Percentiles rank a stretch among this genome's conserved stretches.
phyloP scores from a whole-genome alignment of 1,284 basidiomycete genomes.

The Pyrrhoderma noxium region DNA sequence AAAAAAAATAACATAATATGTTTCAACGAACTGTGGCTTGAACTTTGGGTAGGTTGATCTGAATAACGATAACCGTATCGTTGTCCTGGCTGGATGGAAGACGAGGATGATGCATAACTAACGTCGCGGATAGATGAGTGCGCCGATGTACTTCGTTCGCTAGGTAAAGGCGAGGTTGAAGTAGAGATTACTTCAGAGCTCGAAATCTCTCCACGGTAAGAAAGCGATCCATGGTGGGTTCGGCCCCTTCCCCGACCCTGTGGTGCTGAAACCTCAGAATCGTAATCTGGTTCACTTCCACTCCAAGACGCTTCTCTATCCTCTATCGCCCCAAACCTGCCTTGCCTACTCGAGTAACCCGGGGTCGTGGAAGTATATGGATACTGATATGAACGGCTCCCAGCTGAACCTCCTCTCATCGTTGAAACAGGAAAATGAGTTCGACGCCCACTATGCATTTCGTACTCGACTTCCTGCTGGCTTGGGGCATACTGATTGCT shows the following conservation, averaged over 20 bases:
- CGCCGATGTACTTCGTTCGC: background rate
- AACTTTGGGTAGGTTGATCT: too few relatives aligned
- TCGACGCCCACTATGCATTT: background rate
- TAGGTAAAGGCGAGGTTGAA: background rate
- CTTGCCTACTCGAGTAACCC: too few relatives aligned
- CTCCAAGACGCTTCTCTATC: background rate
- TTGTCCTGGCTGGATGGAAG: too few relatives aligned
- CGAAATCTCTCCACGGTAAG: background rate
- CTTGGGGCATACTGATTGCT: too few relatives aligned
- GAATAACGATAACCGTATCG: too few relatives aligned
- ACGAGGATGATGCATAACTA: too few relatives aligned
- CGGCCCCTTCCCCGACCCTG: background rate
- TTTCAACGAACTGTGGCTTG: too few relatives aligned
- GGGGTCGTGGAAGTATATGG: too few relatives aligned
- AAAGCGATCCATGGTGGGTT: background rate
- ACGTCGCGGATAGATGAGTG: too few relatives aligned
- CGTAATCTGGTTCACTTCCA: background rate
- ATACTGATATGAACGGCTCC: background rate
- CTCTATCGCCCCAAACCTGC: background rate
- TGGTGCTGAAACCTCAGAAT: background rate
- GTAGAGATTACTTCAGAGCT: background rate
- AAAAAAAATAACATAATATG: too few relatives aligned
- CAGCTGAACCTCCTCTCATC: background rate
- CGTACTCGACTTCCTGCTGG: background rate
- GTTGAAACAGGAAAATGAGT: conserved; percentile 1